Evolutionary conservation across 2,329 filamentous ascomycete species (phyloP).

Genomic region (Fusarium torulosum): DNA sequence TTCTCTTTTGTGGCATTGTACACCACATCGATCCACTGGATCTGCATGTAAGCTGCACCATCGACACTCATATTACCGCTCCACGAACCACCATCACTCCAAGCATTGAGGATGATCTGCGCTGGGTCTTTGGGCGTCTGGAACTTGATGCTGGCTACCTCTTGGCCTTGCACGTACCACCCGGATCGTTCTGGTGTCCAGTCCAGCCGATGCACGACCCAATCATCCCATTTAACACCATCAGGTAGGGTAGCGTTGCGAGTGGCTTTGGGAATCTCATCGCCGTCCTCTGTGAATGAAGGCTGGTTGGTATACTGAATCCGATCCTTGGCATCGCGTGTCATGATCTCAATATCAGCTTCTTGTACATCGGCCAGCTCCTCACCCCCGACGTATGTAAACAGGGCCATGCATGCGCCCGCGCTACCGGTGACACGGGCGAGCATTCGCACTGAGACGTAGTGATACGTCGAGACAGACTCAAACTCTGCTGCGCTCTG

Average conservation of each 20-base stretch:
- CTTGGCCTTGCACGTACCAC: constrained; percentile 67
- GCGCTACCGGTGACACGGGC: constrained; percentile 62
- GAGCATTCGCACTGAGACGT: constrained; percentile 61
- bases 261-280: constrained; percentile 61
- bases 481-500: constrained; percentile 65
- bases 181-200: constrained; percentile 66
- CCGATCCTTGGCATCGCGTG: constrained; percentile 57
- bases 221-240: constrained; percentile 62
- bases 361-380: constrained; percentile 60
- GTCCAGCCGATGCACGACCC: constrained; percentile 71
- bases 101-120: constrained; percentile 69
- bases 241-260: constrained; percentile 61
- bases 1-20: constrained; percentile 59
- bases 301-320: constrained; percentile 73
- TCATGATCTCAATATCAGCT: constrained; percentile 66
- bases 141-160: constrained; percentile 66
- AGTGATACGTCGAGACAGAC: constrained; percentile 50
- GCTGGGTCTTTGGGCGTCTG: constrained; percentile 66
- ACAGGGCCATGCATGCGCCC: constrained; percentile 66
- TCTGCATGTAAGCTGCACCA: constrained; percentile 65
- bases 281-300: constrained; percentile 59
- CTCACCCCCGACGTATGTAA: constrained; percentile 61
- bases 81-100: constrained; percentile 72
- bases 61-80: constrained; percentile 68
- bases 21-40: constrained; percentile 73